Percentiles rank a stretch among this genome's conserved stretches.
Conservation (phyloP, 768 basidiomycete genomes). For the Trametes cinnabarina region DNA sequence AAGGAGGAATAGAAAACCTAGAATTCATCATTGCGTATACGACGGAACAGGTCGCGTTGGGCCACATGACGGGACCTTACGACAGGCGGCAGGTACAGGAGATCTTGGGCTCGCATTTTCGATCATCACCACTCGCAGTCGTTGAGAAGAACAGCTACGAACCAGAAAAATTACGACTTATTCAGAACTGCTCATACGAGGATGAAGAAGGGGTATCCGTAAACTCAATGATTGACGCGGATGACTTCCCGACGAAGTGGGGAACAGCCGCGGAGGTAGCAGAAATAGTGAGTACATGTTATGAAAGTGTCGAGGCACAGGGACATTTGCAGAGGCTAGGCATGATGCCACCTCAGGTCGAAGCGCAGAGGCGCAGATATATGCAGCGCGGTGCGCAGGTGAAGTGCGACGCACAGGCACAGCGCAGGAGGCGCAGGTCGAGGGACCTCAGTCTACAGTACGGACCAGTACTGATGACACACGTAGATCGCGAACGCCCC, state of each 20-base stretch:
- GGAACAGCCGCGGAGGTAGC: not conserved
- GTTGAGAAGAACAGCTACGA: not conserved
- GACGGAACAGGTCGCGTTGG: not conserved
- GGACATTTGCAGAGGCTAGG: not conserved
- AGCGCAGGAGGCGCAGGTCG: not conserved
- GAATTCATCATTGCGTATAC: not conserved
- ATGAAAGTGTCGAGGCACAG: too few species aligned
- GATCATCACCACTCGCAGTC: not conserved
- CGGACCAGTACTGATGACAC: not conserved
- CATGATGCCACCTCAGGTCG: not conserved
- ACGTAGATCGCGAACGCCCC: conserved; percentile 2
- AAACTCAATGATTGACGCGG: conserved; percentile 4
- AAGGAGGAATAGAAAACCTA: not conserved
- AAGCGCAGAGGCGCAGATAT: not conserved
- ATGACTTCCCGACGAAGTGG: conserved; percentile 6
- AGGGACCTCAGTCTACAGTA: too few species aligned
- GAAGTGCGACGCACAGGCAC: not conserved
- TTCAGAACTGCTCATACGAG: conserved; percentile 7
- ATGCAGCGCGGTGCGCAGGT: not conserved
- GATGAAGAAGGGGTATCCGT: not conserved
- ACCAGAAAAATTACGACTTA: not conserved
- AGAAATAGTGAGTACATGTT: not conserved
- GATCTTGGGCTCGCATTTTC: not conserved
- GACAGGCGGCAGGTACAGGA: not conserved
- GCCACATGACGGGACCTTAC: conserved; percentile 10